Conservation (phyloP, 495 filamentous ascomycete species). For the Jackrogersella minutella region DNA sequence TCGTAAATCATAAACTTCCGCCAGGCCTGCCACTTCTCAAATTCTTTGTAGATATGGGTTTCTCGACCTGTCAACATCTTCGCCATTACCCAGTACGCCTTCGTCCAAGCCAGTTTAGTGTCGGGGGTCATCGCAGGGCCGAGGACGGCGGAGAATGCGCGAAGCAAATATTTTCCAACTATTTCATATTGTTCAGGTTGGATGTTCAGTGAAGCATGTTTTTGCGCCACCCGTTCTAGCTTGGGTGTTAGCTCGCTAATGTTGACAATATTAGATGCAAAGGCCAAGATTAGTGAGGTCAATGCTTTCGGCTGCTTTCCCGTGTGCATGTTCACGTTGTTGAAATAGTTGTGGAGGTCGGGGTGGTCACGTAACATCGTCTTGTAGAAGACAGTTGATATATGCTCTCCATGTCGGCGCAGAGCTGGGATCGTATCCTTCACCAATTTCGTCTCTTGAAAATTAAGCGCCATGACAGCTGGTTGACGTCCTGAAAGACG, state of each 20-base stretch:
- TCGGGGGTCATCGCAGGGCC: constrained; percentile 71
- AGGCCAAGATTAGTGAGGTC: constrained; percentile 70
- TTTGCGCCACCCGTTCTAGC: constrained; percentile 75
- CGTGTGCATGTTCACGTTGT: constrained; percentile 71
- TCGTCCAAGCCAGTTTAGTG: constrained; percentile 67
- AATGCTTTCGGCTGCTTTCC: constrained; percentile 72
- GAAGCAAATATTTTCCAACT: constrained; percentile 71
- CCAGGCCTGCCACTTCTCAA: constrained; percentile 69
- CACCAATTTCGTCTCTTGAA: constrained; percentile 52
- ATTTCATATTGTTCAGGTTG: constrained; percentile 73
- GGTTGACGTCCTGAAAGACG: background rate
- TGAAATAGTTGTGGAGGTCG: constrained; percentile 72
- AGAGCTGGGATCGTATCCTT: constrained; percentile 59
- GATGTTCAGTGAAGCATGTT: constrained; percentile 76
- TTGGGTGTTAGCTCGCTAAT: constrained; percentile 68
- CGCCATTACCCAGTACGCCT: constrained; percentile 70
- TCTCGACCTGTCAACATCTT: constrained; percentile 71
- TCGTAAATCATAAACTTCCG: constrained; percentile 68
- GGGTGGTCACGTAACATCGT: constrained; percentile 72
- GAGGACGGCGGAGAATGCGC: constrained; percentile 71
- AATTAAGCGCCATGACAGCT: constrained; percentile 52
- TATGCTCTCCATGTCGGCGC: constrained; percentile 68
- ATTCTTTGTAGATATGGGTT: constrained; percentile 64
- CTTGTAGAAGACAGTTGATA: constrained; percentile 73
- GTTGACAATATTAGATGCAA: constrained; percentile 75